Evolutionary conservation across 2,329 filamentous ascomycete species (phyloP).

Genomic region (Diaporthe nobilis): DNA sequence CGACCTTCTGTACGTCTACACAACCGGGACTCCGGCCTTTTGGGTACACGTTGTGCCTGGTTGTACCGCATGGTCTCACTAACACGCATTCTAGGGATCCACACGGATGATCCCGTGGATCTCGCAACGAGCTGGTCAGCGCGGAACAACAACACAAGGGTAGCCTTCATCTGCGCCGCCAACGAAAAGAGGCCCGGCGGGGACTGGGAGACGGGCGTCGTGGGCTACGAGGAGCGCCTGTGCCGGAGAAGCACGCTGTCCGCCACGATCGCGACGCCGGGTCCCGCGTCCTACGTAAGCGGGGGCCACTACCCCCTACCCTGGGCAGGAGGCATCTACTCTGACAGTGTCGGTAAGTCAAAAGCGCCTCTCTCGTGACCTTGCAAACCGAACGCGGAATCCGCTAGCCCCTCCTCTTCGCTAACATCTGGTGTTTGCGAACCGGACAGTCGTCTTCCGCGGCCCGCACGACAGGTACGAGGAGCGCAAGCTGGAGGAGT

Average conservation of each 20-base stretch:
- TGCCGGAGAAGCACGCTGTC: slow-evolving; percentile 82
- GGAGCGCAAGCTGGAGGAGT: slow-evolving; percentile 64
- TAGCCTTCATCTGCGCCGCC: slow-evolving; percentile 80
- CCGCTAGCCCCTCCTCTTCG: neutral
- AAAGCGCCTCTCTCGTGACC: neutral
- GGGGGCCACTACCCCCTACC: slow-evolving; percentile 79
- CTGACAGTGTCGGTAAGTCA: slow-evolving; percentile 73
- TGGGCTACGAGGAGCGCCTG: slow-evolving; percentile 79
- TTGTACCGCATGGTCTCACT: slow-evolving; percentile 43
- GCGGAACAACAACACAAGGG: slow-evolving; percentile 55
- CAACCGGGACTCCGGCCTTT: neutral
- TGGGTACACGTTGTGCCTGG: slow-evolving; percentile 32
- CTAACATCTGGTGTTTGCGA: neutral
- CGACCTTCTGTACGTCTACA: slow-evolving; percentile 58
- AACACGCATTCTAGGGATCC: slow-evolving; percentile 57
- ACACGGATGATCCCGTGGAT: slow-evolving; percentile 71
- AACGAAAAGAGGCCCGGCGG: slow-evolving; percentile 83
- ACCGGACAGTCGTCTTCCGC: slow-evolving; percentile 75
- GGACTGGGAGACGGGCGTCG: slow-evolving; percentile 79
- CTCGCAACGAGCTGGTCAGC: slow-evolving; percentile 70
- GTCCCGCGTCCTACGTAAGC: slow-evolving; percentile 58
- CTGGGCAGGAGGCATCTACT: slow-evolving; percentile 78
- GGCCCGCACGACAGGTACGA: slow-evolving; percentile 78
- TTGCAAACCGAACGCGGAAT: neutral
- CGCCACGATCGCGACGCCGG: slow-evolving; percentile 75